Evolutionary conservation across 2,329 filamentous ascomycete genomes (phyloP), one percentile per base, ranked within the genome.

Genomic region (Diplodia scrobiculata): DNA sequence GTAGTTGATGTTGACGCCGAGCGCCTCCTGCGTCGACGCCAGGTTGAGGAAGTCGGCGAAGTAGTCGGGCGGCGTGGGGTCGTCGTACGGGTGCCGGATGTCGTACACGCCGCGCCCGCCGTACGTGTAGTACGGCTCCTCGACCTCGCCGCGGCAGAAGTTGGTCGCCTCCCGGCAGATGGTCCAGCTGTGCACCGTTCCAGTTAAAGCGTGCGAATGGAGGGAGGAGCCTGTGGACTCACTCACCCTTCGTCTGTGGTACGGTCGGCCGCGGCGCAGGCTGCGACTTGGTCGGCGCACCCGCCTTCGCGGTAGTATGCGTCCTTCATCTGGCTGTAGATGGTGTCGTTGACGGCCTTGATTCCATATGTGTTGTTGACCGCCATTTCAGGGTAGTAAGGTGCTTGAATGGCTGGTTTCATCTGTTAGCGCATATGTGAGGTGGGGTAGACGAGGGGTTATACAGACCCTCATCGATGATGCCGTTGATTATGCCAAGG

Each of bases 1-100:
- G 71, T 82, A 88, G 73, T 89, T 89, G 62, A 89, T 74, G 9
- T 84, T 84, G 0, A 88, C 83, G 13, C 88, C 88, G 25, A 91
- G 82, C 1, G 85, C 84, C 19, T 83, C 73, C 68, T 86, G 84
- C 1, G 90, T 81, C 5, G 74, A 70, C 13, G 82, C 80, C 50
- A 84, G 82, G 72, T 90, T 89, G 65, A 93, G 81, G 74, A 82
- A 84, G 38, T 79, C 80, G 13, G 72, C 71, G 32, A 88, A 89
- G 64, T 84, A 86, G 41, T 76, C 78, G 0, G 86, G 82, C 3
- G 90, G 89, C 68, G 89, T 89, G 0, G 89, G 86, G 72, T 90
- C 74, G 0, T 79, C 79, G 38, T 79, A 72, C 2, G 79, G 63
- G 29, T 51, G 82, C 0, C 82, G 78, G 50, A 86, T 80, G 66